Percentiles rank a stretch among this genome's conserved stretches.
Evolutionary conservation across 2,329 filamentous ascomycete genomes (phyloP).

Genomic region (Colletotrichum lupini): DNA sequence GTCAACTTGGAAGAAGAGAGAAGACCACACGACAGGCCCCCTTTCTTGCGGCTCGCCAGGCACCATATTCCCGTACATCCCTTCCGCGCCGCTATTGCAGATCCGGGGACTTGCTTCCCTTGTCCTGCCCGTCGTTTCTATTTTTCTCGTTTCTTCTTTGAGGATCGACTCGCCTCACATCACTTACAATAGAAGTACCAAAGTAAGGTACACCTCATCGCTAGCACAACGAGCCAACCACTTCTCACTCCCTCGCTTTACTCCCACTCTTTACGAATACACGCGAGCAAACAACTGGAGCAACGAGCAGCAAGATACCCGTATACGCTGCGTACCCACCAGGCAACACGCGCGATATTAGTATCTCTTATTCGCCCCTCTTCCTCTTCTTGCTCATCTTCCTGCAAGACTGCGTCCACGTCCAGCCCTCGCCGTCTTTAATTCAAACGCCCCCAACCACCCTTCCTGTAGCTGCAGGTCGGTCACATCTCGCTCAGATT

Average conservation of each 20-base stretch:
- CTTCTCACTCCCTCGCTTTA: neutral
- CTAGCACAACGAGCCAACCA: neutral
- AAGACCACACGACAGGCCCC: neutral
- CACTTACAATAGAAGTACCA: neutral
- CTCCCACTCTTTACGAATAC: neutral
- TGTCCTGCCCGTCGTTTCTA: neutral
- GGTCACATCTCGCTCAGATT: slow-evolving; percentile 26
- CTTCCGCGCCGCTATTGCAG: slow-evolving; percentile 8
- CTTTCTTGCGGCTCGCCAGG: slow-evolving; percentile 1
- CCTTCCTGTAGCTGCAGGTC: slow-evolving; percentile 22
- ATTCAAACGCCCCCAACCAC: slow-evolving; percentile 19
- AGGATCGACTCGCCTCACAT: neutral
- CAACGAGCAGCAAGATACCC: neutral
- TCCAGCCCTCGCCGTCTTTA: neutral
- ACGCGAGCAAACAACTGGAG: neutral
- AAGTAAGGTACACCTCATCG: neutral
- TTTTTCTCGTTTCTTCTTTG: slow-evolving; percentile 10
- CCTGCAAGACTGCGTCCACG: neutral
- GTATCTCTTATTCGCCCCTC: neutral
- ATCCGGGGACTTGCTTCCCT: slow-evolving; percentile 15
- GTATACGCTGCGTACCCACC: neutral
- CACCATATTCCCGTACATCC: neutral
- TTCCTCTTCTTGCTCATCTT: neutral
- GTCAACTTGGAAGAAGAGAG: neutral
- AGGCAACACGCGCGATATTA: neutral